A percentile compares a stretch with the other conserved stretches of the same genome.
Conservation (phyloP, 2,329 filamentous ascomycete genomes). For the Acephala macrosclerotiorum region DNA sequence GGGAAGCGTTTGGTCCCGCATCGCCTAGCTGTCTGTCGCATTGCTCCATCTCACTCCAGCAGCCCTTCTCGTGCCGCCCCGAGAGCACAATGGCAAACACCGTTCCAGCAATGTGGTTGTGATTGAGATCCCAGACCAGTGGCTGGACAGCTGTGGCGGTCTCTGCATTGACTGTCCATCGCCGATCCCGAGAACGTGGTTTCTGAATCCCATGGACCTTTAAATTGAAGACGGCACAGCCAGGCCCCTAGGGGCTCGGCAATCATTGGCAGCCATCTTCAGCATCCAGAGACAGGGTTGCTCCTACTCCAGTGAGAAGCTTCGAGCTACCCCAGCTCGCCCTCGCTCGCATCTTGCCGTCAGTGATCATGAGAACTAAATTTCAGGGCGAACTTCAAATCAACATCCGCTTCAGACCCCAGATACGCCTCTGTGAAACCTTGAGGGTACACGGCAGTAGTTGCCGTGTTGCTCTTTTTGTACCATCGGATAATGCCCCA, state of each 20-base stretch:
- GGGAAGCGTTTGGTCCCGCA: neutral
- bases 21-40: neutral
- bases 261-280: neutral
- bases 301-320: neutral
- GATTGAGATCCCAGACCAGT: neutral
- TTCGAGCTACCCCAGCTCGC: conserved; percentile 1
- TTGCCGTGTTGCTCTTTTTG: neutral
- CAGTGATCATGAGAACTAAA: too few species aligned
- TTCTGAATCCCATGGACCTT: conserved; percentile 2
- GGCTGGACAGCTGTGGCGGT: conserved; percentile 1
- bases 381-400: neutral
- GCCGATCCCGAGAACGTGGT: neutral
- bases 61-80: neutral
- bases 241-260: neutral
- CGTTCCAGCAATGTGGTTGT: neutral
- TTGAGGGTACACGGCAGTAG: neutral
- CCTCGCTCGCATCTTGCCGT: neutral
- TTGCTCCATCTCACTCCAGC: neutral
- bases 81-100: conserved; percentile 6
- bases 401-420: neutral
- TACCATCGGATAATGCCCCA: conserved; percentile 17
- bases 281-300: neutral
- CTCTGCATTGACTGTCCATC: conserved; percentile 1
- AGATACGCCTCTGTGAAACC: neutral
- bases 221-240: conserved; percentile 6